Conservation (phyloP, 495 filamentous ascomycete species). For the Penicillium daleae region DNA sequence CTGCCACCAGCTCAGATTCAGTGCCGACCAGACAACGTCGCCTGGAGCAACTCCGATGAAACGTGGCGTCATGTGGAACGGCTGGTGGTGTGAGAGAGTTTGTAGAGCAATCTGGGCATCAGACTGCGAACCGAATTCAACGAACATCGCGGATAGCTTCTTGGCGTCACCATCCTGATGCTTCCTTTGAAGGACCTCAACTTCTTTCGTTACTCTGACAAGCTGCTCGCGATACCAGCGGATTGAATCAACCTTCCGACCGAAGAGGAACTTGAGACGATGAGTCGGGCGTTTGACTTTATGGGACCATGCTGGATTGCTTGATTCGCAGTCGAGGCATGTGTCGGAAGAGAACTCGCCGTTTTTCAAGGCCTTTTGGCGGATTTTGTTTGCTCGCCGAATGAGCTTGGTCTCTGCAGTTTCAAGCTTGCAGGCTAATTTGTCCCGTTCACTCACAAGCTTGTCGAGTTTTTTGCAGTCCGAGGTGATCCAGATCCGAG, state of each 20-base stretch:
- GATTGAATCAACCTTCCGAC: slow-evolving; percentile 82
- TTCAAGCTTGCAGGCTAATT: slow-evolving; percentile 63
- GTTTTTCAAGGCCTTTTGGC: slow-evolving; percentile 48
- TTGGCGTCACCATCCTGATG: slow-evolving; percentile 50
- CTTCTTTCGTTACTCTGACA: slow-evolving; percentile 68
- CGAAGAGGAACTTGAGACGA: slow-evolving; percentile 53
- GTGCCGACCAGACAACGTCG: slow-evolving; percentile 82
- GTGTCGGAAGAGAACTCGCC: slow-evolving; percentile 29
- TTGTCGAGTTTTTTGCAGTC: slow-evolving; percentile 59
- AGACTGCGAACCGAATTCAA: slow-evolving; percentile 79
- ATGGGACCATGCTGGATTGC: slow-evolving; percentile 48
- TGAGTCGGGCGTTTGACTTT: slow-evolving; percentile 59
- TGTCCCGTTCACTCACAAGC: slow-evolving; percentile 62
- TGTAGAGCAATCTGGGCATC: slow-evolving; percentile 83
- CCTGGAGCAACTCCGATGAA: slow-evolving; percentile 76
- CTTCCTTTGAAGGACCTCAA: slow-evolving; percentile 63
- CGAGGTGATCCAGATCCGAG: slow-evolving; percentile 64
- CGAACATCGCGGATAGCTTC: slow-evolving; percentile 72
- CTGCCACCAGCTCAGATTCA: slow-evolving; percentile 85
- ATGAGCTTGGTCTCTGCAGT: slow-evolving; percentile 68
- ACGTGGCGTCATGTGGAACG: slow-evolving; percentile 82
- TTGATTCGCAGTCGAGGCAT: slow-evolving; percentile 48
- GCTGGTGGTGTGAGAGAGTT: slow-evolving; percentile 79
- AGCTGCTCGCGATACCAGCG: slow-evolving; percentile 79
- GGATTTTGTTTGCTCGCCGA: slow-evolving; percentile 57